Percentiles rank a stretch among this genome's conserved stretches.
Conservation (phyloP, 164 flowering plant genomes). For the Cinnamomum chago region DNA sequence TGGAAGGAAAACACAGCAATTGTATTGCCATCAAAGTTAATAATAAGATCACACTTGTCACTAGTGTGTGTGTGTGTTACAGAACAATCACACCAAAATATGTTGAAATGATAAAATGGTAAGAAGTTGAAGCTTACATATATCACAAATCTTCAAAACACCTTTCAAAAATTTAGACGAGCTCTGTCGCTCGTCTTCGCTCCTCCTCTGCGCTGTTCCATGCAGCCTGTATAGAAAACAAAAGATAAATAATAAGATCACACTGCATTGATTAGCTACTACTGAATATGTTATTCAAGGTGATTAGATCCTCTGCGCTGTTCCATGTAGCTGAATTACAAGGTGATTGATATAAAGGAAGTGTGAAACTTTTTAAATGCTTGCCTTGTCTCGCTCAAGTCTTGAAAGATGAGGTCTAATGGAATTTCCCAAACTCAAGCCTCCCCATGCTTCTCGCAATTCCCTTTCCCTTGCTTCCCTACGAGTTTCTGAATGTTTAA, state of each 20-base stretch:
- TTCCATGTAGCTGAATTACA: background rate
- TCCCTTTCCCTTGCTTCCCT: slow-evolving; percentile 68
- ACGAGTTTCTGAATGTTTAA: slow-evolving; percentile 33
- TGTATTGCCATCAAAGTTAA: no score
- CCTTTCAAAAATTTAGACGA: no score
- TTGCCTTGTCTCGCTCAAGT: slow-evolving; percentile 80
- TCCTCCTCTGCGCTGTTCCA: slow-evolving; percentile 92
- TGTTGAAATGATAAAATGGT: no score
- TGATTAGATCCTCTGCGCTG: no score
- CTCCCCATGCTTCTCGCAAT: slow-evolving; percentile 88
- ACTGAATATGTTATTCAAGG: no score
- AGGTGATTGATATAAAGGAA: background rate
- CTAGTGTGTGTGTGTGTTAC: no score
- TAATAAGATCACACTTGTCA: no score
- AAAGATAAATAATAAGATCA: background rate
- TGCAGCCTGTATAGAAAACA: slow-evolving; percentile 57
- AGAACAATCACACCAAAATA: no score
- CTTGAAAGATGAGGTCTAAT: slow-evolving; percentile 67
- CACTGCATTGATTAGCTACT: background rate
- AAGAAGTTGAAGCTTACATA: no score
- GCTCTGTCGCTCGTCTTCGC: slow-evolving; percentile 26
- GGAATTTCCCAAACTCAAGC: slow-evolving; percentile 78
- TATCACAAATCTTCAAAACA: no score
- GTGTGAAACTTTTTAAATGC: background rate
- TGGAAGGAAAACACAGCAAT: no score